Percentiles rank a stretch among this genome's conserved stretches.
Conservation (phyloP, 169 alveolate species). For the Eimeria praecox region DNA sequence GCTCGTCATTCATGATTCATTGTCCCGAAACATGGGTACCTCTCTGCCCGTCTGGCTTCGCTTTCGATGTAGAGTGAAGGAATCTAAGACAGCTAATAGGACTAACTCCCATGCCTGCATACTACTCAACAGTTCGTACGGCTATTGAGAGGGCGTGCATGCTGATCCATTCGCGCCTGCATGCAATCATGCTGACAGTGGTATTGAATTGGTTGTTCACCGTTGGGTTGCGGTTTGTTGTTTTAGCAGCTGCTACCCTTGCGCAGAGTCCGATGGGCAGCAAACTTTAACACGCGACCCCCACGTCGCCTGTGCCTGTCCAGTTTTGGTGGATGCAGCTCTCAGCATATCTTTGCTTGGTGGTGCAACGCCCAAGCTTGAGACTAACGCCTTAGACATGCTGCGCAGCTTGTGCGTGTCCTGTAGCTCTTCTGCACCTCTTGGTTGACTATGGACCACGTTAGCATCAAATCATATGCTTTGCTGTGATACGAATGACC, state of each 20-base stretch:
- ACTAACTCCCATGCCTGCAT: too few relatives aligned
- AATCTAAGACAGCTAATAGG: too few relatives aligned
- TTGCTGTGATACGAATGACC: background rate
- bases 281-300: too few relatives aligned
- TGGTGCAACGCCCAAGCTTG: background rate
- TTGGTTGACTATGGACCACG: background rate
- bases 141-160: background rate
- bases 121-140: background rate
- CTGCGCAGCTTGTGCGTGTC: background rate
- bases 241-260: too few relatives aligned
- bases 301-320: too few relatives aligned
- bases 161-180: background rate
- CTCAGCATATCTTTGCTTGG: background rate
- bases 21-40: too few relatives aligned
- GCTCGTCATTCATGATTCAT: too few relatives aligned
- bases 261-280: too few relatives aligned
- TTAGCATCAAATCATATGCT: background rate
- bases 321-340: background rate
- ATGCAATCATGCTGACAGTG: background rate
- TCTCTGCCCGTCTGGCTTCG: too few relatives aligned
- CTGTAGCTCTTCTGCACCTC: background rate
- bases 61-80: too few relatives aligned
- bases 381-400: background rate
- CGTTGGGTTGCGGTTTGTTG: background rate
- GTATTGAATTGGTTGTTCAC: background rate